Evolutionary conservation across 345 rosid genomes (phyloP).

Genomic region (Heritiera littoralis): DNA sequence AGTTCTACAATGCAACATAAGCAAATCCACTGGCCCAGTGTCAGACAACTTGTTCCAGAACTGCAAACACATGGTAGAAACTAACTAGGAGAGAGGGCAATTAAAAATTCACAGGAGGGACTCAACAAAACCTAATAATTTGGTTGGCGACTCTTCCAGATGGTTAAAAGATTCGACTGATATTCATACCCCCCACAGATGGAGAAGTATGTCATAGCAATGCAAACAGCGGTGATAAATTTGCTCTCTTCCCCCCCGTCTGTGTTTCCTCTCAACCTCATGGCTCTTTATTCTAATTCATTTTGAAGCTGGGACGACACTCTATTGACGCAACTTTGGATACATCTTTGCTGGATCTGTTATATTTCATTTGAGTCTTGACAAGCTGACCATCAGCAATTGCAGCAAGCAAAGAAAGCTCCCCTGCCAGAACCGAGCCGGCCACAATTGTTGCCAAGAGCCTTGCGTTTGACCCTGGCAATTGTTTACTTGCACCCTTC

Average conservation of each 20-base stretch:
- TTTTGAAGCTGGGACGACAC: background rate
- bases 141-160: background rate
- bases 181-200: background rate
- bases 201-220: background rate
- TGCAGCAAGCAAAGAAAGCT: constrained; percentile 60
- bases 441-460: constrained; percentile 49
- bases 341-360: constrained; percentile 23
- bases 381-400: constrained; percentile 23
- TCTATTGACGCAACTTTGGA: background rate
- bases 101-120: background rate
- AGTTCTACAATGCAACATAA: background rate
- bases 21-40: background rate
- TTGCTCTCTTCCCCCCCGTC: background rate
- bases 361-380: constrained; percentile 25
- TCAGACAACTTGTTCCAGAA: background rate
- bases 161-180: background rate
- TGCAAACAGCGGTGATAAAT: background rate
- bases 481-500: constrained; percentile 48
- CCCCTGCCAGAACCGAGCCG: constrained; percentile 55
- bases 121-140: background rate
- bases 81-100: background rate
- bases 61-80: background rate
- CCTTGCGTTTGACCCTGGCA: constrained; percentile 49
- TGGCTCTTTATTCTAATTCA: background rate
- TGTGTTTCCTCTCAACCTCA: constrained; percentile 3